These are phyloP conservation scores for Triticum aestivum DNA, from an alignment of 176 grass and related monocot species.

Conservation along the genomic window DNA sequence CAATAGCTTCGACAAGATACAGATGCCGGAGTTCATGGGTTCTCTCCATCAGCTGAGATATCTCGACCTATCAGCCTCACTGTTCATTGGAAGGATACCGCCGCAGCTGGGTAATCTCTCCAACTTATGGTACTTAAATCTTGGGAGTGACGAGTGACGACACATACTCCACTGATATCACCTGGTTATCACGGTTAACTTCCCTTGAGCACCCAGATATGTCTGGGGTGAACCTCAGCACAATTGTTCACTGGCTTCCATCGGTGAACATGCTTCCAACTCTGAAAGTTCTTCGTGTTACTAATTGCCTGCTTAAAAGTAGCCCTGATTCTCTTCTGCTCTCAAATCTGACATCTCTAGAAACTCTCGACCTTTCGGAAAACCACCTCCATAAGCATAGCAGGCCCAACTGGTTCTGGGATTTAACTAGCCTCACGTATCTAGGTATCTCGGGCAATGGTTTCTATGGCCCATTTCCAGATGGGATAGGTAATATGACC, in stretches of 20 bases:
- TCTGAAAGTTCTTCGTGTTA: neutral
- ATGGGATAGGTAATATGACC: slow-evolving; percentile 5
- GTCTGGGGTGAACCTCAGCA: neutral
- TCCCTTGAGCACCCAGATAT: slow-evolving; percentile 15
- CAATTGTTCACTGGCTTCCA: neutral
- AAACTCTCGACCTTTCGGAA: neutral
- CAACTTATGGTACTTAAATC: slow-evolving; percentile 3
- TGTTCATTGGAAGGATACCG: slow-evolving; percentile 27
- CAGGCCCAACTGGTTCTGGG: neutral
- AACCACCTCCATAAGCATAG: neutral
- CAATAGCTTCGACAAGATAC: neutral
- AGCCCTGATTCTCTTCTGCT: neutral
- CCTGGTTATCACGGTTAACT: slow-evolving; percentile 13
- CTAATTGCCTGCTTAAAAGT: neutral
- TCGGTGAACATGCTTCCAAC: neutral
- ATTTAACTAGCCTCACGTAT: neutral
- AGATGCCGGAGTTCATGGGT: neutral
- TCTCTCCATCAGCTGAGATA: too few relatives aligned
- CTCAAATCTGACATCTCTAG: neutral
- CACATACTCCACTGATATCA: neutral
- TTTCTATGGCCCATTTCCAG: neutral
- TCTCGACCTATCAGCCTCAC: neutral
- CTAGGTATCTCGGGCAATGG: neutral
- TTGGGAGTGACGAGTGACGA: too few relatives aligned
- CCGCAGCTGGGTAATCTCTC: slow-evolving; percentile 50